Evolutionary conservation across 2,329 filamentous ascomycete species (phyloP), one percentile per base, ranked within the genome.

Genomic region (Xylaria sp.): DNA sequence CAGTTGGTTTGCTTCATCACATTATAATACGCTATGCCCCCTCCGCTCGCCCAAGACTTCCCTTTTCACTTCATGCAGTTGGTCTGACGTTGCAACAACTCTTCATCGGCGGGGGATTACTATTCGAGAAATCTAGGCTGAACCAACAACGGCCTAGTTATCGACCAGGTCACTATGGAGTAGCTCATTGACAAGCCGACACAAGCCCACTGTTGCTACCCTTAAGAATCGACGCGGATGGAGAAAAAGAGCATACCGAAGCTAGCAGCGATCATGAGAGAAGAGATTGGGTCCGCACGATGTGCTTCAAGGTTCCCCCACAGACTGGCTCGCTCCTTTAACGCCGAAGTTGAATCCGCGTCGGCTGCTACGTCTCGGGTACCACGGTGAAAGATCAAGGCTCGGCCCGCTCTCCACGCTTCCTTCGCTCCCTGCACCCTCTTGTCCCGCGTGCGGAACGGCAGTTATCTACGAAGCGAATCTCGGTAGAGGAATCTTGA

Each of bases 41-140:
- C 49, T 48, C 54, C 54, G 35, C 33, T 58, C 37, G 48, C 35
- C 47, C 54, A 35, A 37, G 33, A 29, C 21, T 25, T 31, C 41
- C 58, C 46, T 54, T 47, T 41, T 56, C 46, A 51, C 48, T 56
- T 41, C 41, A 66, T 66, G 64, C 64, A 66, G 64, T 66, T 66
- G 64, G 64, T 62, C 60, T 43, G 37, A 51, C 38, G 54, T 60
- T 60, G 47, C 62, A 64, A 49, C 40, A 54, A 3, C 17, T 38
- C 23, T 1, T 48, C 40, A 51, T 62, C 43, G 38, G 27, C 15
- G 49, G 8, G 47, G 47, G 17, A 31, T 19, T 33, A 23, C 43
- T 41, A 25, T 33, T 41, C 37, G 31, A 46, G 49, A n/a, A 23
- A 9, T 13, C 33, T 38, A 10, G 21, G 19, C 44, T 13, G 38